phyloP scores from a whole-genome alignment of 2,329 filamentous ascomycete genomes.

The Paecilomyces niveus region DNA sequence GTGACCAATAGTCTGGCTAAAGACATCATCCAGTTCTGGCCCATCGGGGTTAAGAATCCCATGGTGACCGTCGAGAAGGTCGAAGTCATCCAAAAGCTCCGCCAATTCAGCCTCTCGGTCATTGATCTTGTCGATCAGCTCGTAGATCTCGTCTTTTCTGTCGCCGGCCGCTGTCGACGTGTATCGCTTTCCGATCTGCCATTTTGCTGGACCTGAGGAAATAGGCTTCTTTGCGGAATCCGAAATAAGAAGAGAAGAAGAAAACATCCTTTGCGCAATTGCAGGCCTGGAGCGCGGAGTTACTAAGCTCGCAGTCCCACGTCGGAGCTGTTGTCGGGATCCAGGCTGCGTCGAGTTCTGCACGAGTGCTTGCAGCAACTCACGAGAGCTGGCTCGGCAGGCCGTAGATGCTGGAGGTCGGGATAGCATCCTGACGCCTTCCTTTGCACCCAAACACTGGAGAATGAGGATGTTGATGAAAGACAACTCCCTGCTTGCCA shows the following conservation, averaged over 20 bases:
- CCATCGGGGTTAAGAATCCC: constrained; percentile 15
- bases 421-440: constrained; percentile 26
- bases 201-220: constrained; percentile 1
- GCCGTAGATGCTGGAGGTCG: constrained; percentile 22
- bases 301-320: constrained; percentile 15
- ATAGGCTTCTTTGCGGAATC: neutral
- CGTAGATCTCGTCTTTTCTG: constrained; percentile 25
- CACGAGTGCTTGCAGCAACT: constrained; percentile 17
- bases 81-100: constrained; percentile 27
- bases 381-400: constrained; percentile 19
- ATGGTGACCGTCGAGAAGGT: constrained; percentile 20
- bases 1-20: constrained; percentile 22
- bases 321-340: constrained; percentile 16
- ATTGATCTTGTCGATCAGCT: constrained; percentile 30
- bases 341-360: constrained; percentile 11
- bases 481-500: constrained; percentile 9
- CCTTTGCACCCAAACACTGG: constrained; percentile 7
- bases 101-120: constrained; percentile 27
- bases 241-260: constrained; percentile 1
- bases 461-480: constrained; percentile 2
- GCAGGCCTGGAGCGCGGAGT: constrained; percentile 11
- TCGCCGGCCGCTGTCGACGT: constrained; percentile 15
- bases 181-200: constrained; percentile 12
- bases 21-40: constrained; percentile 19
- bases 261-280: constrained; percentile 5